Evolutionary conservation across 352 stramenopile genomes (phyloP), one percentile per base, ranked within the genome.

Genomic region (Pythium phragmitis): DNA sequence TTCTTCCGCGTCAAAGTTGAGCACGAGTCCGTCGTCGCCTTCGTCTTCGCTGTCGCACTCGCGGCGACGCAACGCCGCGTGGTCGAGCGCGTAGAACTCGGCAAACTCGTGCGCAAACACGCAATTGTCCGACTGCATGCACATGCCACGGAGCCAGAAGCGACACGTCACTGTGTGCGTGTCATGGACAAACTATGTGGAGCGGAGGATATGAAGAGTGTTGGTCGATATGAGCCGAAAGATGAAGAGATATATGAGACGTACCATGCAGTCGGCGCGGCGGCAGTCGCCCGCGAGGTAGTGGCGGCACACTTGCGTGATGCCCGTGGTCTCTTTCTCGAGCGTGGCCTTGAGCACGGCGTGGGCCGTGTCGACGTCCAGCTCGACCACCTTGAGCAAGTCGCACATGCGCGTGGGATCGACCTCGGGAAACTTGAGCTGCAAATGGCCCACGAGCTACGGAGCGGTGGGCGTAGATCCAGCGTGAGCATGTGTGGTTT

Each of bases 41-140:
- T 92, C 85, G 68, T 91, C 83, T 68, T 92, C 84, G 57, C 79
- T 89, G 67, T 92, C 84, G 65, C 90, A 91, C 57, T 91, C 81
- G 19, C 81, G 79, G 16, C 30, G 30, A 21, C 73, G 66, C 9
- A 69, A 55, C 9, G 79, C 45, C 8, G 67, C 60, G 30, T 79
- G 70, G 60, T 88, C 77, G 65, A 92, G 73, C 47, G 74, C 69
- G 62, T 90, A 90, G 37, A 80, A 87, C 69, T 92, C 82, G 57
- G 69, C 79, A 52, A 93, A 93, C 65, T 87, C 80, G 72, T 95
- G 86, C 13, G 85, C 78, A 64, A 95, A 95, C 3, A 91, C 82
- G 59, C 86, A 95, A 43, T 89, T 73, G 47, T 92, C 79, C 7
- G 68, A 78, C 69, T 95, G 84, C 56, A 92, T 70, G 55, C 86